Base-by-base conservation (phyloP, 805 yeast genomes). In the Metschnikowia santaceciliae region DNA sequence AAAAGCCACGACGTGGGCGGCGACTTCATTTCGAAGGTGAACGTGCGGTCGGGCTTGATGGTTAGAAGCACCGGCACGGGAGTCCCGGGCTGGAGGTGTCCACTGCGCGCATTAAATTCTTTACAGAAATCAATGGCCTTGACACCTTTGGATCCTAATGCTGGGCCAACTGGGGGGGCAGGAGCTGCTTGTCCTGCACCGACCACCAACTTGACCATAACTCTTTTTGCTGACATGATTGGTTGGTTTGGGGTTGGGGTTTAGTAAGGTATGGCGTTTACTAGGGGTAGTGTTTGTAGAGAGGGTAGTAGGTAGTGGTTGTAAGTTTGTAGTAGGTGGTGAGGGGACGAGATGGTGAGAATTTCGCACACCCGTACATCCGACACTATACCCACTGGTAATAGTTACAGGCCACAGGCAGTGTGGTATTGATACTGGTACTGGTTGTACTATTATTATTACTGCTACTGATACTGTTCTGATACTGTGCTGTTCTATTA, bases 171-270 rank as follows among this genome's bases (percentile, higher is more conserved):
- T 6, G 99, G 99, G 30, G 99, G 99, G 2, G 97, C 86, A 39
- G 99, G 98, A 1, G 97, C 94, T 0, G 99, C 99, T 67, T 90
- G 88, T 3, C 98, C 98, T 4, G 99, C 98, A 7, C 92, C 96
- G 3, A 92, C 98, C 46, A 92, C 84, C 54, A 92, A 80, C 69
- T 92, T 94, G 48, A 92, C 90, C 60, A 91, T 64, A 37, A 84
- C 74, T 66, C 83, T 86, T 66, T 83, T 87, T 19, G 76, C 73
- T 19, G 68, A 64, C 68, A 64, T 64, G 49, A 3, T 40, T 30
- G 11, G 22, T 14, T 30, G 4, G 33, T 23, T 4, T 26, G 6
- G 1, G 30, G 30, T 23, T 6, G 30, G 4, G 30, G 30, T 26
- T 26, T 26, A 8, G 30, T 26, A 26, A 4, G 30, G 30, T 6